These are phyloP conservation scores for Coemansia sp. DNA, from an alignment of 192 early-diverging fungal species.

Conservation along the genomic window DNA sequence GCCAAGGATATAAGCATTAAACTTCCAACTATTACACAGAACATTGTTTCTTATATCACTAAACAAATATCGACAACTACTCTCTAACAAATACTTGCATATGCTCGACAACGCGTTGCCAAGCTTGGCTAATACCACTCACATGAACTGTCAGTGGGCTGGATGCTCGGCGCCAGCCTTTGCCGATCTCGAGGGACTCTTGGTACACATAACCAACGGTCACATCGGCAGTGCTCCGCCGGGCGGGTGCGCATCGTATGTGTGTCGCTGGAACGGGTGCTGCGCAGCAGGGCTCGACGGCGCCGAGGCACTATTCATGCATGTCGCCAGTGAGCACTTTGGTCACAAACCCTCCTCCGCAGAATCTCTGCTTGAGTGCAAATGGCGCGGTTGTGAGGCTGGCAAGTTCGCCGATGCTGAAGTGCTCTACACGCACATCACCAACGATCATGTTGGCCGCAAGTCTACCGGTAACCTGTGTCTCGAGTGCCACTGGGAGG, in stretches of 20 bases:
- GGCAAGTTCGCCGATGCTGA: conserved; percentile 73
- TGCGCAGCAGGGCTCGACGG: neutral
- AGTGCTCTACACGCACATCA: conserved; percentile 81
- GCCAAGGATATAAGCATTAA: too few relatives aligned
- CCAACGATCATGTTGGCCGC: conserved; percentile 87
- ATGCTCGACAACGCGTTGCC: neutral
- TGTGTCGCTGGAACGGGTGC: conserved; percentile 15
- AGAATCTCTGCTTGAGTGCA: conserved; percentile 21
- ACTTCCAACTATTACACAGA: too few relatives aligned
- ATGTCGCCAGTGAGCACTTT: conserved; percentile 22
- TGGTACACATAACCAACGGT: conserved; percentile 76
- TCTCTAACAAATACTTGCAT: neutral
- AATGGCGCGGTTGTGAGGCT: conserved; percentile 37
- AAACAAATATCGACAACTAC: too few relatives aligned
- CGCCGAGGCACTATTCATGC: conserved; percentile 16
- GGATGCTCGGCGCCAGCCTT: conserved; percentile 47
- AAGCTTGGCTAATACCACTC: conserved; percentile 22
- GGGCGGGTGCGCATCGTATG: neutral
- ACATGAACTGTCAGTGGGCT: conserved; percentile 32
- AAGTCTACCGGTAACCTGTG: conserved; percentile 86
- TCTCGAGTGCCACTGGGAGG: conserved; percentile 86
- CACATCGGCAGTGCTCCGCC: conserved; percentile 59
- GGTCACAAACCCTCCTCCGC: conserved; percentile 6
- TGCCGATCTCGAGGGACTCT: conserved; percentile 76
- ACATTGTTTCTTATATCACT: too few relatives aligned